phyloP scores from a whole-genome alignment of 768 basidiomycete species.

The Psilocybe tampanensis region DNA sequence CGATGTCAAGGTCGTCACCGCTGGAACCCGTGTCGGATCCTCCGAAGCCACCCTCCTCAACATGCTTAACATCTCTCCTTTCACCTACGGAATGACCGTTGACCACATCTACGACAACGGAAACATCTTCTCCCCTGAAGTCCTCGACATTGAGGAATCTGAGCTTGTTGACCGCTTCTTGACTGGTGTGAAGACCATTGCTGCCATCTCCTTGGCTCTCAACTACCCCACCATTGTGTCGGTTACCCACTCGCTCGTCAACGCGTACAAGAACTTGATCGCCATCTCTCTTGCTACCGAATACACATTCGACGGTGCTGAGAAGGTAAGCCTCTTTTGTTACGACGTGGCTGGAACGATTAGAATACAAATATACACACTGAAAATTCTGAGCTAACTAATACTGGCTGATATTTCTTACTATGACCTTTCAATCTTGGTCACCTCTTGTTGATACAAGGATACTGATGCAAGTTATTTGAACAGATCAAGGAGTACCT shows the following conservation, averaged over 20 bases:
- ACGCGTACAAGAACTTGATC: constrained; percentile 98
- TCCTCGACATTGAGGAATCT: constrained; percentile 92
- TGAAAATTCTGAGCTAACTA: constrained; percentile 83
- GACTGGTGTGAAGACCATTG: constrained; percentile 93
- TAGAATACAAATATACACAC: constrained; percentile 50
- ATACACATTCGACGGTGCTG: constrained; percentile 91
- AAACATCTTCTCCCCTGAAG: constrained; percentile 85
- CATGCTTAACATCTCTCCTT: constrained; percentile 99
- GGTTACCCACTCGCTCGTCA: constrained; percentile 93
- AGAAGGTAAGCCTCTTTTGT: constrained; percentile 65
- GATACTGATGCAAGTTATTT: background rate
- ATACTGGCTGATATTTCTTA: constrained; percentile 32
- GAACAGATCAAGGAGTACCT: constrained; percentile 90
- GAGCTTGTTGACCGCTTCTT: constrained; percentile 92
- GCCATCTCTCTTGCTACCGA: constrained; percentile 89
- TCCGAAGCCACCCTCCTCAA: constrained; percentile 98
- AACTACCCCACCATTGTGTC: constrained; percentile 97
- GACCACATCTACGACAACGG: constrained; percentile 96
- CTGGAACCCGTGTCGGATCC: constrained; percentile 90
- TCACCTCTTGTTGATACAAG: background rate
- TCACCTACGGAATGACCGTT: constrained; percentile 99
- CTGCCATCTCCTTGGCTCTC: constrained; percentile 93
- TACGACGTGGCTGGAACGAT: constrained; percentile 30
- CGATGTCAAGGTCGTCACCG: constrained; percentile 93
- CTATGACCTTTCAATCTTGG: constrained; percentile 27